Evolutionary conservation across 805 yeast genomes (phyloP), one percentile per base, ranked within the genome.

Genomic region (Candida cerambycidarum): DNA sequence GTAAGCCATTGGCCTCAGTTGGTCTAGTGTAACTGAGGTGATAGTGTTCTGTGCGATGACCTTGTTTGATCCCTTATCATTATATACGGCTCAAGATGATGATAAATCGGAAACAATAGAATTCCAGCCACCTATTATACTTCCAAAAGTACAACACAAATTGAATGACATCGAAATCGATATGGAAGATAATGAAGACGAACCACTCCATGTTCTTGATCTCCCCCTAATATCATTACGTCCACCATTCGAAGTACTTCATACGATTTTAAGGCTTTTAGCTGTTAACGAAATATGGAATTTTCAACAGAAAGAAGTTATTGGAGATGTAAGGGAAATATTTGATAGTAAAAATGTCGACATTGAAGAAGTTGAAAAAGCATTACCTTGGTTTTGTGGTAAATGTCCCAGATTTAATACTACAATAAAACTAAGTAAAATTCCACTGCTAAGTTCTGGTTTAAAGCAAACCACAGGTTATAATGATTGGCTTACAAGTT

Each of bases 151-250:
- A 15, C n/a, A 15, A 6, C 5, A 15, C 3, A 15, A 6, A 30
- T 8, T 13, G 7, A 7, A 8, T 4, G n/a, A 29, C 6, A 13
- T 29, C 5, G 32, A 29, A 10, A 10, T 5, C n/a, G 8, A 4
- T 5, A n/a, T 7, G 3, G 27, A 32, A 14, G 32, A 30, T 15
- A n/a, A 23, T 17, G 43, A 28, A 12, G 62, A 50, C 4, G 57
- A 55, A 31, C 73, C 75, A 0, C 49, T 82, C 1, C 83, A 80
- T 44, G 54, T 75, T 0, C 63, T 82, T 4, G 92, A 85, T 53
- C 60, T 85, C 2, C 92, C 93, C 0, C 52, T 59, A 3, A 48
- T 77, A n/a, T 61, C 63, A 5, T 53, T 51, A 9, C 55, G 60
- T 14, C 83, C 87, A 0, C 78, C 86, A 1, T 57, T 57, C 5